Conservation (phyloP, 139 green algal species). For the Eudorina sp. region DNA sequence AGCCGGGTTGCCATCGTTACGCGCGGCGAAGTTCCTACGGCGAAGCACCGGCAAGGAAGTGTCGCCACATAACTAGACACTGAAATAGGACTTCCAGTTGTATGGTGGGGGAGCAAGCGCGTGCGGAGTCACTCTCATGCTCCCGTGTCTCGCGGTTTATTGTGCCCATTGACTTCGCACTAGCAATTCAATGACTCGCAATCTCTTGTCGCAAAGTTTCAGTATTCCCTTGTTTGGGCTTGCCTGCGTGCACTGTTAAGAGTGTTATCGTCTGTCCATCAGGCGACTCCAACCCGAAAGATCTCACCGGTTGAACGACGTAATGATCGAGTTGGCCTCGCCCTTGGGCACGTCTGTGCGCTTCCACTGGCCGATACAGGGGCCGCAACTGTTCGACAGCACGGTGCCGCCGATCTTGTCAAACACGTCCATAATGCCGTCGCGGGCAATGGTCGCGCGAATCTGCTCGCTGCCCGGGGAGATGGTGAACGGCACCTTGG, state of each 20-base stretch:
- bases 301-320: conserved; percentile 90
- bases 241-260: no score
- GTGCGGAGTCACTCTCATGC: no score
- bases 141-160: no score
- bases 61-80: no score
- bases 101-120: no score
- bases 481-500: conserved; percentile 95
- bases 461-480: conserved; percentile 95
- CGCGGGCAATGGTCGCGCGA: conserved; percentile 92
- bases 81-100: no score
- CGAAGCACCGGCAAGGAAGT: neutral
- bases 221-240: no score
- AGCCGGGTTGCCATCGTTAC: conserved; percentile 95
- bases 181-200: no score
- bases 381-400: conserved; percentile 94
- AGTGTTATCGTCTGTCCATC: no score
- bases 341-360: conserved; percentile 92
- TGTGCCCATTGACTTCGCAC: no score
- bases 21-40: conserved; percentile 89
- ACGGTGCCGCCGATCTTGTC: conserved; percentile 95
- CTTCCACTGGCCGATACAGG: conserved; percentile 98
- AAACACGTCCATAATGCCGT: conserved; percentile 93
- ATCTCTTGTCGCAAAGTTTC: no score
- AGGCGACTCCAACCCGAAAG: no score
- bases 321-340: conserved; percentile 94